Conservation (phyloP, 2,329 filamentous ascomycete genomes). For the Chaetomium strumarium region DNA sequence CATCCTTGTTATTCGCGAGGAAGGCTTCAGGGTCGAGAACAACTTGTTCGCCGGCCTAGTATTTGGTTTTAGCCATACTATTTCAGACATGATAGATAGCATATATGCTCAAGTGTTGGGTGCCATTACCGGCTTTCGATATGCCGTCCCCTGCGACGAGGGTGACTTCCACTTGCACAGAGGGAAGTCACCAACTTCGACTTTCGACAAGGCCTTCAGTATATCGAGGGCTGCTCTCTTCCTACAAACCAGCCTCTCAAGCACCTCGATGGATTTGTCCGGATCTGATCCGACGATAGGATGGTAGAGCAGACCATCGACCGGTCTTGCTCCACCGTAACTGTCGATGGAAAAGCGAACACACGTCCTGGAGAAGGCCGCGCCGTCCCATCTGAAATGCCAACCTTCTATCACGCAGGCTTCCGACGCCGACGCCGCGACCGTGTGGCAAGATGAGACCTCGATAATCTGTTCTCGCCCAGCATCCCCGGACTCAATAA, state of each 20-base stretch:
- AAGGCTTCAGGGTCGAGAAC: conserved; percentile 1
- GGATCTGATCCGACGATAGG: neutral
- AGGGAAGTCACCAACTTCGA: neutral
- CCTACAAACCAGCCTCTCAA: neutral
- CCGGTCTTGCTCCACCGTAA: neutral
- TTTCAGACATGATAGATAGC: neutral
- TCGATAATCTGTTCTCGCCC: neutral
- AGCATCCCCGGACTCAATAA: neutral
- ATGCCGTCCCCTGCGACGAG: neutral
- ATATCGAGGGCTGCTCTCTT: neutral
- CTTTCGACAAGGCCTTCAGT: neutral
- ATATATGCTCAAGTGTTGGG: neutral
- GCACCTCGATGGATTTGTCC: neutral
- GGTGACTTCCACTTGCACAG: neutral
- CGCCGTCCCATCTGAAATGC: conserved; percentile 5
- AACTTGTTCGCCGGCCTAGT: neutral
- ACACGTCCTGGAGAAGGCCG: neutral
- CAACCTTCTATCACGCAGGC: neutral
- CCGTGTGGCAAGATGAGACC: neutral
- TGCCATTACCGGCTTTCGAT: neutral
- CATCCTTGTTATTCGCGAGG: neutral
- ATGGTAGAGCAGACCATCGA: neutral
- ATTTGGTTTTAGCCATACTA: neutral
- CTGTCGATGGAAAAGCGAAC: neutral
- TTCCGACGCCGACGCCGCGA: neutral